These are phyloP conservation scores for Echinosophora koreensis DNA, from an alignment of 306 rosid species.

Conservation along the genomic window DNA sequence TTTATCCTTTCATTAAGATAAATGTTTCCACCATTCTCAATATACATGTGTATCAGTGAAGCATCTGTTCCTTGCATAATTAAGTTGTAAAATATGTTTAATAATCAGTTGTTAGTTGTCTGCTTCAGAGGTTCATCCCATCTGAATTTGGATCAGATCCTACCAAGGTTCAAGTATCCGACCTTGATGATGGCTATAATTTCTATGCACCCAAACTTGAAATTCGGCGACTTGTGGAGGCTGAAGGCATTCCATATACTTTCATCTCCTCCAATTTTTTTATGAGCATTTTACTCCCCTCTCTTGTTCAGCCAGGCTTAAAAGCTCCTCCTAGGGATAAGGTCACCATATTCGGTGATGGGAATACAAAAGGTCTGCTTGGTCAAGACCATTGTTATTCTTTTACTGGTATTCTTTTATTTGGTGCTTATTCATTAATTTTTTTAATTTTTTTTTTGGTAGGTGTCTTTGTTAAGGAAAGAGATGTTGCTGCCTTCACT, in stretches of 20 bases:
- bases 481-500: slow-evolving; percentile 84
- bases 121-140: slow-evolving; percentile 73
- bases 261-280: slow-evolving; percentile 74
- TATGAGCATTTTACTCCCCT: slow-evolving; percentile 68
- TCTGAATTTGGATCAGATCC: slow-evolving; percentile 89
- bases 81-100: slow-evolving; percentile 20
- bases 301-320: slow-evolving; percentile 77
- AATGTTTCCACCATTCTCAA: slow-evolving; percentile 20
- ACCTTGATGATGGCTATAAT: slow-evolving; percentile 54
- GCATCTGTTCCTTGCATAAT: not conserved
- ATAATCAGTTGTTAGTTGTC: slow-evolving; percentile 25
- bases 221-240: slow-evolving; percentile 71
- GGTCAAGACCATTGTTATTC: slow-evolving; percentile 30
- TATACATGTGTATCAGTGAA: not conserved
- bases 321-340: slow-evolving; percentile 76
- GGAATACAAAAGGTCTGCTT: slow-evolving; percentile 69
- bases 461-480: slow-evolving; percentile 73
- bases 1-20: slow-evolving; percentile 3
- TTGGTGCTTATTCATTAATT: slow-evolving; percentile 22
- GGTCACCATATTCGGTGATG: slow-evolving; percentile 76
- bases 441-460: too few relatives aligned
- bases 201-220: slow-evolving; percentile 72
- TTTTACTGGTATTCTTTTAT: not conserved
- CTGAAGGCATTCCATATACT: slow-evolving; percentile 75
- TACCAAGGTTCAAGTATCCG: slow-evolving; percentile 58